Conservation (phyloP, 1,284 basidiomycete genomes). For the Anthracocystis walkeri region DNA sequence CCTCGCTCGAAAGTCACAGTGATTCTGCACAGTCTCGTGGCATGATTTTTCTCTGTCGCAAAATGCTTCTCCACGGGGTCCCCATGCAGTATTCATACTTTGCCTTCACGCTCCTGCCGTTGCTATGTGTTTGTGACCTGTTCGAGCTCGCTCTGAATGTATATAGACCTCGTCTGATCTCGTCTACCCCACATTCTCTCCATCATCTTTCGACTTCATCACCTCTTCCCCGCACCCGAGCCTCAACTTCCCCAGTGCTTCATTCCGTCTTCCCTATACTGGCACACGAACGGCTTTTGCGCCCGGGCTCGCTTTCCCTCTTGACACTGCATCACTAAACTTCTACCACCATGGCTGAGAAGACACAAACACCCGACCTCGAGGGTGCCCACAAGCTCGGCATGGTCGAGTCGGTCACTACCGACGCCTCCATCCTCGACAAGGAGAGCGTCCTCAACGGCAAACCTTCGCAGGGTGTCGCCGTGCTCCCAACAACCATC, state of each 20-base stretch:
- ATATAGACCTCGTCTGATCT: conserved; percentile 23
- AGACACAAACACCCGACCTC: conserved; percentile 29
- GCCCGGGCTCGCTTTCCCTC: not conserved
- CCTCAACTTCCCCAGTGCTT: not conserved
- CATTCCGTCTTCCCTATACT: not conserved
- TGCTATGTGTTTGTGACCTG: not conserved
- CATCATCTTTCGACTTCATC: conserved; percentile 6
- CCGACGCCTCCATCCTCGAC: conserved; percentile 38
- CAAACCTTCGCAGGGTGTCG: conserved; percentile 29
- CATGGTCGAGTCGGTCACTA: conserved; percentile 39
- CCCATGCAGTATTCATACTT: conserved; percentile 5
- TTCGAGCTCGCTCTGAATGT: conserved; percentile 4
- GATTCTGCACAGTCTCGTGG: not conserved
- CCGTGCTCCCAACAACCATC: conserved; percentile 41
- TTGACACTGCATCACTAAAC: no score
- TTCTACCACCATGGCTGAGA: conserved; percentile 32
- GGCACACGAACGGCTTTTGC: not conserved
- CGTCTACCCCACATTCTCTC: conserved; percentile 20
- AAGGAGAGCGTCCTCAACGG: conserved; percentile 40
- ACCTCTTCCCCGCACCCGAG: conserved; percentile 4
- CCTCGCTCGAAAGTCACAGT: not conserved
- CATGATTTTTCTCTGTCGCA: conserved; percentile 2
- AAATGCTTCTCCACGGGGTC: conserved; percentile 17
- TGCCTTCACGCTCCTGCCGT: not conserved
- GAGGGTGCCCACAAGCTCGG: conserved; percentile 38